Evolutionary conservation across 2,329 filamentous ascomycete genomes (phyloP), one percentile per base, ranked within the genome.

Genomic region (Pseudopyricularia cyperi): DNA sequence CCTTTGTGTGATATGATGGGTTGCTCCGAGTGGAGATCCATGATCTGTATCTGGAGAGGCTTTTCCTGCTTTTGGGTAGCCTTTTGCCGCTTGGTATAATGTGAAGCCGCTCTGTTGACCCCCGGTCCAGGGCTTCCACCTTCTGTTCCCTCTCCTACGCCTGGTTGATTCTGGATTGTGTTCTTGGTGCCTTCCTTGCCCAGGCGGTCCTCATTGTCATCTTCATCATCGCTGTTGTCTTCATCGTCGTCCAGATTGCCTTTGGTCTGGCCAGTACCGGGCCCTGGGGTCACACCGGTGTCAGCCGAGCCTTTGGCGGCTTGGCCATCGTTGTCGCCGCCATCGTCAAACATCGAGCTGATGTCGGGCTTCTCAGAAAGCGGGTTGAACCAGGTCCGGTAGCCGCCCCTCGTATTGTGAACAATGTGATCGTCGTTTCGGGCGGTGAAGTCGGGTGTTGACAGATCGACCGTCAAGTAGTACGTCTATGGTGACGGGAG

Each of bases 1-100:
- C 85, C 86, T 53, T 84, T 77, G 67, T 94, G 94, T 22, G 85
- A 85, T 54, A 95, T 75, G 28, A 95, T 71, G 0, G 91, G 91
- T 48, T 86, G 84, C 2, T 69, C 61, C 1, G 83, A 83, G 65
- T 95, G 85, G 3, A 96, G 74, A 28, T 88, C 89, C n/a, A 93
- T 72, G 50, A 96, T 83, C 62, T 95, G 89, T 6, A 95, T 77
- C 37, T 77, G 35, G 3, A 32, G 28, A 34, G 46, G 68, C 30
- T 68, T 55, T 6, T 56, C n/a, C n/a, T 54, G 51, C 12, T 60
- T 53, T 19, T 58, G 54, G 19, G 50, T 46, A 22, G 54, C 26
- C 6, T 58, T 50, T 37, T 28, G 37, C 14, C 48, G 32, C 7
- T 12, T 9, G 33, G 7, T 26, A 24, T 12, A 11, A 12, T 56